These are phyloP conservation scores for Hura crepitans DNA, from an alignment of 441 rosid species.

Conservation along the genomic window DNA sequence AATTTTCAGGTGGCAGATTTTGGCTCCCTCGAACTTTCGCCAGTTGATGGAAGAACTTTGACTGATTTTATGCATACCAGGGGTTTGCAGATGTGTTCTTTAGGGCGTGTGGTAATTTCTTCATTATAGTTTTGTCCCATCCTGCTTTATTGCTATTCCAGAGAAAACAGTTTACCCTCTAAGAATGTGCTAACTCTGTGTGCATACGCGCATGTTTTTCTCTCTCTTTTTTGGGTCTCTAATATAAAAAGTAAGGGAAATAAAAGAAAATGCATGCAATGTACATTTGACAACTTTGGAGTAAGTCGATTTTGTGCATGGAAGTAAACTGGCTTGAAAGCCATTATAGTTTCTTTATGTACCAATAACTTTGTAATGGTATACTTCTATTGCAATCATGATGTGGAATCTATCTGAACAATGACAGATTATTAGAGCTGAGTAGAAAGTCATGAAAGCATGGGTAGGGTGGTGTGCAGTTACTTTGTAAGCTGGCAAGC, in stretches of 20 bases:
- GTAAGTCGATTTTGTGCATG: background rate
- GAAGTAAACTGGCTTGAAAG: background rate
- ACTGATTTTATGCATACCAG: conserved; percentile 71
- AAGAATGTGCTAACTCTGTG: background rate
- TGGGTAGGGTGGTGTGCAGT: background rate
- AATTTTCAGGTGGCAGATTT: conserved; percentile 56
- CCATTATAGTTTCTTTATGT: background rate
- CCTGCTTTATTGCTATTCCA: background rate
- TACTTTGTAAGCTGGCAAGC: background rate
- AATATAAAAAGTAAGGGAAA: conserved; percentile 2
- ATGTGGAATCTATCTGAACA: background rate
- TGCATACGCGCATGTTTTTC: too few relatives aligned
- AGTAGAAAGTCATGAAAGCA: background rate
- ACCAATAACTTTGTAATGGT: background rate
- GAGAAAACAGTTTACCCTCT: background rate
- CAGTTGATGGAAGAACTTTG: conserved; percentile 64
- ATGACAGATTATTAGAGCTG: background rate
- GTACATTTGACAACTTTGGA: background rate
- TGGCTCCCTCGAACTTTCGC: conserved; percentile 69
- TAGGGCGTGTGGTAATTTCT: conserved; percentile 52
- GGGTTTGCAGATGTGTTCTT: conserved; percentile 59
- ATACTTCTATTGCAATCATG: too few relatives aligned
- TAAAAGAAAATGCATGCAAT: background rate
- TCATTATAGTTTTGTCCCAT: background rate
- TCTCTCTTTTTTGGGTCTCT: background rate